Base-by-base conservation (phyloP, 1,284 basidiomycete species). In the Schizophyllum amplum region DNA sequence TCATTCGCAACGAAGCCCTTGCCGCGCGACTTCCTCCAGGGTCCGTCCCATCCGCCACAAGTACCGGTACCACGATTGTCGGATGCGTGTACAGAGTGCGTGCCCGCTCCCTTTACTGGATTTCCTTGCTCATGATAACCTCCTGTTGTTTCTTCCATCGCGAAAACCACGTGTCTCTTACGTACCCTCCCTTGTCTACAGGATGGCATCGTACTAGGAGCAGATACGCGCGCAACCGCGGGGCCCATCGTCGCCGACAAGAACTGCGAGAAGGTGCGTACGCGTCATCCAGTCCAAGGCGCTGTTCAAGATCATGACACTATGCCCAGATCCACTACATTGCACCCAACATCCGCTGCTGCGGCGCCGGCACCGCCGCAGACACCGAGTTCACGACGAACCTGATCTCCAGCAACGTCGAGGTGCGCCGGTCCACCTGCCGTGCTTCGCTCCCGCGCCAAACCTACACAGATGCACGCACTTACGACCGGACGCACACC, bases 21-120 rank as follows among this genome's bases (percentile, higher is more conserved):
- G 33, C 33, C 17, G 33, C 48, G 20, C 48, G 48, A n/a, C 48
- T 50, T 50, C 48, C 48, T 1, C 48, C 20, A 27, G 66, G 89
- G 21, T 83, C 81, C 9, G 70, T 87, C 42, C 89, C 88, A 47
- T 88, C 87, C 74, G 93, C 92, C 3, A 95, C 92, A 4, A 94
- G 91, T 69, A 98, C 95, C 1, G 96, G 96, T 67, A 99, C 97
- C 1, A 99, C 96, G 48, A 98, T 99, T 71, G 92, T 93, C n/a
- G 97, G 96, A 24, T 94, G 94, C 67, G 75, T 98, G 58, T 99
- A 42, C 33, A 42, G 17, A 17, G 33, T 42, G 33, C 7, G 33
- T 42, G 33, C 13, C 33, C 11, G 17, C 13, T 42, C 33, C 33
- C 11, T 13, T 42, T 42, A 42, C 7, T 42, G 33, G 13, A 17